Base-by-base conservation (phyloP, 2,329 filamentous ascomycete genomes). In the Colletotrichum aenigma region DNA sequence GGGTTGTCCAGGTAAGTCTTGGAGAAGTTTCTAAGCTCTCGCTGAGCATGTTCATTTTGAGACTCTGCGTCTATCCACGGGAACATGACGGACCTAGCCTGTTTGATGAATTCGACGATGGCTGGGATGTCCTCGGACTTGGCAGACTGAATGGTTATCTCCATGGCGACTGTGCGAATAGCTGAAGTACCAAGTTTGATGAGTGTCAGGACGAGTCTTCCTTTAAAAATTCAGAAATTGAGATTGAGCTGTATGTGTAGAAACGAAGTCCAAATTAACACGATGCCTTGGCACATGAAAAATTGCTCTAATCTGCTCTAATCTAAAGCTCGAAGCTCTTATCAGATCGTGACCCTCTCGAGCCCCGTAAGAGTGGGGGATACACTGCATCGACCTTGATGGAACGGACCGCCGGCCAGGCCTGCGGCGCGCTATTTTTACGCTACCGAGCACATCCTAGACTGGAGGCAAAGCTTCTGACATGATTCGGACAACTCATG, bases 31-130 rank as follows among this genome's bases (percentile, higher is more conserved):
- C 24, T 68, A 4, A 79, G 77, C 34, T 83, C 80, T 1, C 48
- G 66, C 2, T 77, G 34, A 2, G 78, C 78, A 30, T 77, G 68
- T 7, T 75, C n/a, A 2, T 52, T 18, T 52, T 78, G 79, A 2
- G 77, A 80, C 30, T 70, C 26, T 7, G 75, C 32, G 28, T 80
- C 77, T 1, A 82, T 64, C 43, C 80, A 80, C 7, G 81, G 80
- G 43, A 82, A 83, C 79, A 83, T 82, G 38, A 76, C 75, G 16
- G 73, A 74, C 21, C 81, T 81, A 26, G 80, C 80, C 30, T 68
- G 71, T 10, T 70, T 78, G 52, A 79, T 77, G 52, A 81, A 81
- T 15, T 74, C 70, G 15, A 81, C 76, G 13, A 83, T 76, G 15
- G 66, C 61, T 1, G 80, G 75, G 16, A 79, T 79, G 24, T 81